Percentiles rank a stretch among this genome's conserved stretches.
Conservation (phyloP, 345 rosid species). For the Physaria fendleri region DNA sequence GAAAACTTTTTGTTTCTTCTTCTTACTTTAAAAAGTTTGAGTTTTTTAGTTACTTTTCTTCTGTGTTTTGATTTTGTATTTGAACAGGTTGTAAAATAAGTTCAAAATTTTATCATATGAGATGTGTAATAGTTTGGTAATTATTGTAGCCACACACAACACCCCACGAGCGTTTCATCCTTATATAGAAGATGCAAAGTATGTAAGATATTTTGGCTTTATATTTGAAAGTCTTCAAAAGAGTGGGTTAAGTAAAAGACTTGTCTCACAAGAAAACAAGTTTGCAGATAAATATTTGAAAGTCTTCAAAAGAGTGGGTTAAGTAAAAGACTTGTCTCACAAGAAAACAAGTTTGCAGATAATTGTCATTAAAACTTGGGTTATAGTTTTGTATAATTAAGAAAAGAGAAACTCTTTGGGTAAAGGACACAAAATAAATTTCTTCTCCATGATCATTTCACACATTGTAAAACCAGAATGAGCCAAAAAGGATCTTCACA, state of each 20-base stretch:
- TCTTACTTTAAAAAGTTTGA: not conserved
- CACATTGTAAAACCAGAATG: constrained; percentile 25
- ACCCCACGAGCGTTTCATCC: constrained; percentile 1
- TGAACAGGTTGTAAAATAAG: not conserved
- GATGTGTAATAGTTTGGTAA: no score
- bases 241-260: not conserved
- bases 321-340: constrained; percentile 13
- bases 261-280: constrained; percentile 28
- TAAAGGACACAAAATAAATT: not conserved
- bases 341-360: constrained; percentile 14
- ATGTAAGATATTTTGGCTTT: not conserved
- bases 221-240: not conserved
- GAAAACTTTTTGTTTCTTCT: constrained; percentile 8
- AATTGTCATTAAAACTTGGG: not conserved
- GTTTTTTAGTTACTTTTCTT: not conserved
- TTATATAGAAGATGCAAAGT: not conserved
- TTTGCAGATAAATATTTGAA: no score
- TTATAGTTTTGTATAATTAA: not conserved
- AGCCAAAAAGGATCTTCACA: constrained; percentile 57
- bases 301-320: not conserved
- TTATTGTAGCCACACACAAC: no score
- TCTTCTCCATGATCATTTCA: constrained; percentile 10
- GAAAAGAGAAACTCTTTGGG: not conserved
- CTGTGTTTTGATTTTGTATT: not conserved
- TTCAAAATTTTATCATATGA: no score